Conservation (phyloP, 192 early-diverging fungal species). For the Backusella mclennaniae region DNA sequence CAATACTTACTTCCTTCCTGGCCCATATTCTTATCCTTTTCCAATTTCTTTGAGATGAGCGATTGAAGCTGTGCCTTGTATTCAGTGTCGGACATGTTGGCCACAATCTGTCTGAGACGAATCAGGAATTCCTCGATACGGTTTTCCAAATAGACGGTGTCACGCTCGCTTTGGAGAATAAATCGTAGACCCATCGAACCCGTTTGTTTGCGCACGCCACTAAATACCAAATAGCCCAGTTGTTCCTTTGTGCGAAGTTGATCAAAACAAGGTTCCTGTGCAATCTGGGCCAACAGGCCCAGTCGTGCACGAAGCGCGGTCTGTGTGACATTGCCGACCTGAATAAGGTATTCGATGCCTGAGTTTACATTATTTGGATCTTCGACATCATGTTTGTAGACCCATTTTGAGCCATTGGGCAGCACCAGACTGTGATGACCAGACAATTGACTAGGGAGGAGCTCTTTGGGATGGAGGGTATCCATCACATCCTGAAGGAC, state of each 20-base stretch:
- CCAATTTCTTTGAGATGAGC: conserved; percentile 67
- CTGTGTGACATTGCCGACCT: conserved; percentile 73
- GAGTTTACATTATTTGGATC: conserved; percentile 87
- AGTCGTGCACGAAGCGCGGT: conserved; percentile 62
- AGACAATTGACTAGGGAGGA: conserved; percentile 56
- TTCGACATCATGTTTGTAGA: conserved; percentile 56
- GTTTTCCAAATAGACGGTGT: conserved; percentile 76
- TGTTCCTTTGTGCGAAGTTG: conserved; percentile 92
- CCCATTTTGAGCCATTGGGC: conserved; percentile 46
- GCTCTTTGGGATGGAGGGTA: conserved; percentile 55
- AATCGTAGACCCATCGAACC: conserved; percentile 78
- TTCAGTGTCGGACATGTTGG: conserved; percentile 66
- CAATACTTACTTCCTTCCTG: conserved; percentile 76
- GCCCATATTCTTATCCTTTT: conserved; percentile 85
- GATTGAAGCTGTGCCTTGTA: conserved; percentile 76
- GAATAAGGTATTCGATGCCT: conserved; percentile 82
- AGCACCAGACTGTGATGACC: conserved; percentile 55
- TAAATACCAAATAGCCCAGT: conserved; percentile 77
- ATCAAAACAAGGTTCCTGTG: conserved; percentile 90
- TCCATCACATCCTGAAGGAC: conserved; percentile 59
- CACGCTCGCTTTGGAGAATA: conserved; percentile 85
- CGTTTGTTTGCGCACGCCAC: conserved; percentile 68
- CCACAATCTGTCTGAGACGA: conserved; percentile 47
- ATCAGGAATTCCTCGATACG: conserved; percentile 79
- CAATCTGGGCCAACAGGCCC: conserved; percentile 76